Conservation (phyloP, 192 early-diverging fungal species). For the Mortierella alpina region DNA sequence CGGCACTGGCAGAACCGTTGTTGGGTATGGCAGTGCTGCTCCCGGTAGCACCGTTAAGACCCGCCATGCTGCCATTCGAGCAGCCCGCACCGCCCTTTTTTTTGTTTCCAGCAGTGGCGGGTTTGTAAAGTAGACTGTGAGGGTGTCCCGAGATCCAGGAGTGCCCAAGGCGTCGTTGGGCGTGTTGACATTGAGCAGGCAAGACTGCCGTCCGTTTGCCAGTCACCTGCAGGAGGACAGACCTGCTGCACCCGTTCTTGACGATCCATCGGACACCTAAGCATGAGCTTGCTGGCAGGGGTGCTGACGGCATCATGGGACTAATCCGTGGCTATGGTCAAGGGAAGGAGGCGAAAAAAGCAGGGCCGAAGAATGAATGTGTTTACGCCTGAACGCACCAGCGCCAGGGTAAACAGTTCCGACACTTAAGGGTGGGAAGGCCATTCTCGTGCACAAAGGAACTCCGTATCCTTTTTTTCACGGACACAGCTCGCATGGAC, state of each 20-base stretch:
- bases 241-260: conserved; percentile 15
- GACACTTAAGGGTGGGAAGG: no score
- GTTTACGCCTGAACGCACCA: no score
- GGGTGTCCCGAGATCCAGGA: conserved; percentile 54
- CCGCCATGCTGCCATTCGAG: no score
- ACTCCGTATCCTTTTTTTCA: no score
- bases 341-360: no score
- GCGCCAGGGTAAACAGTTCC: no score
- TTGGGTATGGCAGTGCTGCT: not conserved
- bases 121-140: conserved; percentile 40
- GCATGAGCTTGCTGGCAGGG: conserved; percentile 12
- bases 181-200: not conserved
- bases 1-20: not conserved
- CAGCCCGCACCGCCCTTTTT: not conserved
- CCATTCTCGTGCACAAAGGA: no score
- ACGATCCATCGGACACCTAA: conserved; percentile 11
- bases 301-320: conserved; percentile 3
- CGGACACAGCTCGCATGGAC: no score
- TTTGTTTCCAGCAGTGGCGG: conserved; percentile 8
- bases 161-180: conserved; percentile 31
- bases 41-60: not conserved
- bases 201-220: conserved; percentile 18
- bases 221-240: not conserved
- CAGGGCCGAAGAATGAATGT: no score
- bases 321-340: not conserved